Evolutionary conservation across 106 monocot genomes (phyloP), one percentile per base, ranked within the genome.

Genomic region (Platanthera zijinensis): DNA sequence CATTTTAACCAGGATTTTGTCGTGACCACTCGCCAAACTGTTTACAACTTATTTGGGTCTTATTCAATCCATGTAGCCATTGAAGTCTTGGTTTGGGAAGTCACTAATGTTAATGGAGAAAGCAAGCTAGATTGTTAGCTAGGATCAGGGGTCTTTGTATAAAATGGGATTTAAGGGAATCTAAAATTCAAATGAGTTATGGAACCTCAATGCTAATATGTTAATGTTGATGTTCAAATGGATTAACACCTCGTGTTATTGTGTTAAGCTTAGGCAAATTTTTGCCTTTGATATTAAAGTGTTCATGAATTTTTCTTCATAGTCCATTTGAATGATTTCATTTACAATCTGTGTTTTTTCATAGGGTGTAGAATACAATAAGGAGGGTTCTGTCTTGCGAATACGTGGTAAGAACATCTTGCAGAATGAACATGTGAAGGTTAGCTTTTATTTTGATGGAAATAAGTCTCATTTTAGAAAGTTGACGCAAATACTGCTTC

Each of bases 341-440:
- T 66, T 59, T 59, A 11, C 21, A 14, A 14, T n/a, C 8, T 70
- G 50, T 0, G 51, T 13, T 32, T 18, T 67, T 76, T 52, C 30
- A 19, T 74, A 96, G 96, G 75, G 77, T 72, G 88, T 94, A 48
- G 91, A 97, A 75, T 97, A 97, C 84, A 91, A 97, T 62, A 97
- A 93, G 50, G 97, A 87, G 71, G 91, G 94, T 5, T 89, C 91
- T 52, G 79, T 91, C 19, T 73, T 97, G 69, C 97, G 93, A 73
- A 80, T 91, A 77, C 87, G 94, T 78, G 97, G 97, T 10, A 97
- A 94, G 63, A 97, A 93, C 84, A 76, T 97, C 10, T 73, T 87
- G 54, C 90, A 89, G 78, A 94, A 88, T 73, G 91, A 97, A 45
- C 87, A 97, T 89, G 97, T 97, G 39, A 93, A 91, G 95, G 95